These are phyloP conservation scores for Aspergillus biplanus DNA, from an alignment of 495 filamentous ascomycete genomes.

Conservation along the genomic window DNA sequence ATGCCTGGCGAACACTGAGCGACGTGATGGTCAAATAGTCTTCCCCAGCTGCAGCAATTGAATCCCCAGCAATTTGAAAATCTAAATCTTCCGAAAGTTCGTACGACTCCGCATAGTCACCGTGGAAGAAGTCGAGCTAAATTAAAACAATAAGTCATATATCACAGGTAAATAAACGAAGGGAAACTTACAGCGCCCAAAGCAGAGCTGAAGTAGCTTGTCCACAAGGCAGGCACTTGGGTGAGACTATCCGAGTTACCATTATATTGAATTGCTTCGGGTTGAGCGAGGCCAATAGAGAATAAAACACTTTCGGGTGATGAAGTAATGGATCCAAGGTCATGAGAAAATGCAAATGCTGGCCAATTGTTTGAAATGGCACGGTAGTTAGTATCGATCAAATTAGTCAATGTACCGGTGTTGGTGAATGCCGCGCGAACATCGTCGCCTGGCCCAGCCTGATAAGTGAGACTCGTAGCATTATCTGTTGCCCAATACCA, in stretches of 20 bases:
- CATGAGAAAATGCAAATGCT: constrained; percentile 57
- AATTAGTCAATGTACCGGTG: constrained; percentile 49
- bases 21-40: constrained; percentile 82
- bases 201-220: constrained; percentile 53
- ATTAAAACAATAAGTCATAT: not conserved
- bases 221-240: constrained; percentile 57
- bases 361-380: constrained; percentile 57
- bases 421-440: constrained; percentile 53
- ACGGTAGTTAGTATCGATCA: constrained; percentile 53
- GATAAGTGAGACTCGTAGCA: constrained; percentile 41
- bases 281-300: constrained; percentile 57
- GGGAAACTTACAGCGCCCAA: constrained; percentile 43
- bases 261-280: constrained; percentile 56
- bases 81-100: constrained; percentile 47
- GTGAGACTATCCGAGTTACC: constrained; percentile 37
- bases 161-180: not conserved
- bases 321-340: constrained; percentile 51
- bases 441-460: constrained; percentile 51
- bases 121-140: constrained; percentile 57
- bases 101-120: constrained; percentile 46
- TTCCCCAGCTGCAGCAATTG: constrained; percentile 51
- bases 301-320: constrained; percentile 47
- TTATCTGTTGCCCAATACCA: constrained; percentile 61
- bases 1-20: constrained; percentile 79
- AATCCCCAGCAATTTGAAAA: constrained; percentile 49